Base-by-base conservation (phyloP, 2,329 filamentous ascomycete genomes). In the Fusarium bactridioides region DNA sequence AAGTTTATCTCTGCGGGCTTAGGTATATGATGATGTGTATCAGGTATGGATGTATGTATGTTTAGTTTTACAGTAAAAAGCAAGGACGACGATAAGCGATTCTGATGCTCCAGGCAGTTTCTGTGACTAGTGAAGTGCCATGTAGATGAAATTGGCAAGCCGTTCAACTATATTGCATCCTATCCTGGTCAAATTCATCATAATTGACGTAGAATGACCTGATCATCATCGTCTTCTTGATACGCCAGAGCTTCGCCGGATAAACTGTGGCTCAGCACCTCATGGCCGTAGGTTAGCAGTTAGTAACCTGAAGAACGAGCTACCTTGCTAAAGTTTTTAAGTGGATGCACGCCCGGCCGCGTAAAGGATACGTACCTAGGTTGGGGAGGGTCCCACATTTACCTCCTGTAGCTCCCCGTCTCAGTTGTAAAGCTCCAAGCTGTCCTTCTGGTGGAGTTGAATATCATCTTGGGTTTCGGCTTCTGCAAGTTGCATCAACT, bases 381-480 rank as follows among this genome's bases (percentile, higher is more conserved):
- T 72, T 55, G 54, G 57, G 53, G 43, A 53, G 33, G 57, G 61
- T 27, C 40, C 65, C 65, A 63, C 64, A 50, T 51, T 37, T 31
- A 64, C 65, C 66, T 69, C 66, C 66, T 69, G 61, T 67, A 71
- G 60, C 70, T 72, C 40, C 38, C 59, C 40, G 60, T 55, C 66
- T 54, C 63, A 69, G 38, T 59, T 61, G 61, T 69, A 73, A 83
- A 84, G 82, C 82, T 84, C 82, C 82, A 84, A 84, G 82, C 82
- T 84, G 82, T 84, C 83, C 82, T 84, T 80, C 78, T 75, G 59
- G 72, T 73, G 72, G 63, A 77, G 68, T 74, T 74, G 50, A 67
- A 76, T 66, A 72, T 72, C 69, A 70, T 70, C 72, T 74, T 72
- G 67, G 53, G 68, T 75, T 64, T 74, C 72, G 72, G 74, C 67